These are phyloP conservation scores for Rhizopogon vulgaris DNA, from an alignment of 768 basidiomycete species.

Conservation along the genomic window DNA sequence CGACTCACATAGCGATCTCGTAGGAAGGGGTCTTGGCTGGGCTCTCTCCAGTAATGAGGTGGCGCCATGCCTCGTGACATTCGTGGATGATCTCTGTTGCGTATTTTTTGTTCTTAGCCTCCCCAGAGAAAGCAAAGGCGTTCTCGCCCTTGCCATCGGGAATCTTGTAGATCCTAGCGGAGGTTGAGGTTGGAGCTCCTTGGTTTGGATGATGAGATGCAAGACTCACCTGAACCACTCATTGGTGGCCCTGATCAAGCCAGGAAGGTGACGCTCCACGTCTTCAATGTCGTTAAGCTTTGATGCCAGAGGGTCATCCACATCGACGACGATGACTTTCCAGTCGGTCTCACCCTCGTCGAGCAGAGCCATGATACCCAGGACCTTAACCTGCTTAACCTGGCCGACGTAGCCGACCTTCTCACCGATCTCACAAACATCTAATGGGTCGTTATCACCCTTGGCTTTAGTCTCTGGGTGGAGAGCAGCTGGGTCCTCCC, in stretches of 20 bases:
- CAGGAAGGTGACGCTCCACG: conserved; percentile 96
- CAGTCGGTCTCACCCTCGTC: conserved; percentile 99
- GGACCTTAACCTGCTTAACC: conserved; percentile 99
- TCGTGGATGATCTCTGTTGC: conserved; percentile 99
- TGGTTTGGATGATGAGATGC: neutral
- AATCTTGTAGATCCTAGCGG: conserved; percentile 84
- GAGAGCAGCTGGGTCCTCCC: conserved; percentile 85
- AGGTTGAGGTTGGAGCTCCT: neutral
- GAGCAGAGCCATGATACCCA: conserved; percentile 98
- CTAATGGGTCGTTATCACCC: conserved; percentile 98
- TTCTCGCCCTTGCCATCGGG: conserved; percentile 97
- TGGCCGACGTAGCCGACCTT: conserved; percentile 96
- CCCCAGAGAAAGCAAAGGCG: conserved; percentile 97
- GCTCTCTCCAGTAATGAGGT: conserved; percentile 75
- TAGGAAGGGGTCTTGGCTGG: conserved; percentile 66
- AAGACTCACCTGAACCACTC: conserved; percentile 89
- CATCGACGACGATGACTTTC: conserved; percentile 99
- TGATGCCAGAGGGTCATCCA: conserved; percentile 90
- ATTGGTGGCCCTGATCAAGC: conserved; percentile 93
- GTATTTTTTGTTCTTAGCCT: conserved; percentile 99
- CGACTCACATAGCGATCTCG: conserved; percentile 79
- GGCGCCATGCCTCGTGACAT: conserved; percentile 98
- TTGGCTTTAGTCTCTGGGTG: conserved; percentile 98
- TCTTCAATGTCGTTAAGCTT: conserved; percentile 99
- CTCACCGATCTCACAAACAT: conserved; percentile 99